These are phyloP conservation scores for Emydomyces testavorans DNA, from an alignment of 2,329 filamentous ascomycete genomes.

Conservation along the genomic window DNA sequence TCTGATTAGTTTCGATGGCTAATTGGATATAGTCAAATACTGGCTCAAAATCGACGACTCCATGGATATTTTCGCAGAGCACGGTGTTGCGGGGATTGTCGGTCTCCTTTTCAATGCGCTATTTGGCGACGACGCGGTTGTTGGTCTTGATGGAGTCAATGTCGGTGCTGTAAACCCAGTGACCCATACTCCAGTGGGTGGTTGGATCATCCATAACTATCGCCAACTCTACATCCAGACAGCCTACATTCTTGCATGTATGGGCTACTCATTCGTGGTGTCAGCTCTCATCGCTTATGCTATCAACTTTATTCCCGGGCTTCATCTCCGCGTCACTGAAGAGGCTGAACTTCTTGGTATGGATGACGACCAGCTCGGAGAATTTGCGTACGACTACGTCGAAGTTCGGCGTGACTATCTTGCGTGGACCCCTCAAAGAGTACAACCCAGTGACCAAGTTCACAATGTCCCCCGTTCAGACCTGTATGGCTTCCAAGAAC, in stretches of 20 bases:
- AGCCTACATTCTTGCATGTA: conserved; percentile 53
- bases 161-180: conserved; percentile 32
- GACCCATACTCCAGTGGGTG: conserved; percentile 41
- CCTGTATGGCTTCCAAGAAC: conserved; percentile 49
- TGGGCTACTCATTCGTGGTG: conserved; percentile 55
- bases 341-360: conserved; percentile 58
- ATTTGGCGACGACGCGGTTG: conserved; percentile 64
- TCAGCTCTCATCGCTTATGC: conserved; percentile 59
- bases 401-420: conserved; percentile 42
- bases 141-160: conserved; percentile 58
- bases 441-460: conserved; percentile 36
- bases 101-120: conserved; percentile 69
- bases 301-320: conserved; percentile 59
- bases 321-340: conserved; percentile 54
- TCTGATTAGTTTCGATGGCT: not conserved
- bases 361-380: conserved; percentile 43
- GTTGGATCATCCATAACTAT: conserved; percentile 61
- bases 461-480: conserved; percentile 47
- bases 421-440: conserved; percentile 39
- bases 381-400: conserved; percentile 44
- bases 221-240: conserved; percentile 61
- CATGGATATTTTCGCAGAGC: conserved; percentile 83
- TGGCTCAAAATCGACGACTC: conserved; percentile 74
- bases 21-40: conserved; percentile 46
- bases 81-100: conserved; percentile 71